Conservation (phyloP, 352 stramenopile genomes). For the Phytophthora pisi region DNA sequence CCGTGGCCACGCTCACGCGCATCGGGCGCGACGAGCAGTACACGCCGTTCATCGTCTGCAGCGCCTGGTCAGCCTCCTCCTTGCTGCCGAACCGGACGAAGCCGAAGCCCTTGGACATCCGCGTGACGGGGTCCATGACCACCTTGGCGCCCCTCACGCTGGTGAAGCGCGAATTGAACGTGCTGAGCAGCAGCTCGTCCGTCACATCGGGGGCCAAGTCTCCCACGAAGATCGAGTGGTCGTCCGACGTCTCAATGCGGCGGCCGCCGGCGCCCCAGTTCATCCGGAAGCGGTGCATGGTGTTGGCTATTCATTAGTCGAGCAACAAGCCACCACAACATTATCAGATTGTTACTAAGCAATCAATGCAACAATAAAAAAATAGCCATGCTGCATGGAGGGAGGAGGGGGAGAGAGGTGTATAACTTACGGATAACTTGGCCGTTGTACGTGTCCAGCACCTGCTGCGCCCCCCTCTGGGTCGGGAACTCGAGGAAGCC, state of each 20-base stretch:
- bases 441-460: slow-evolving; percentile 88
- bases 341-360: slow-evolving; percentile 14
- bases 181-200: slow-evolving; percentile 85
- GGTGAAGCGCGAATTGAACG: slow-evolving; percentile 80
- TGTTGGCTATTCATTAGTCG: slow-evolving; percentile 67
- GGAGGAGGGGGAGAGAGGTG: background rate
- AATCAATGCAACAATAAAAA: background rate
- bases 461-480: slow-evolving; percentile 78
- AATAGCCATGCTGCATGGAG: too few species aligned
- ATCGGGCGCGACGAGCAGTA: slow-evolving; percentile 89
- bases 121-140: slow-evolving; percentile 88
- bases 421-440: slow-evolving; percentile 81
- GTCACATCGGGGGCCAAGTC: slow-evolving; percentile 91
- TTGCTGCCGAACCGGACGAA: slow-evolving; percentile 92
- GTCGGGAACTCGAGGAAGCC: slow-evolving; percentile 92
- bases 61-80: slow-evolving; percentile 85
- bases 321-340: background rate
- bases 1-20: slow-evolving; percentile 90
- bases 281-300: slow-evolving; percentile 89
- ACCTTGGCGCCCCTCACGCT: slow-evolving; percentile 90
- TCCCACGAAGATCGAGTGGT: slow-evolving; percentile 93
- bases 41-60: slow-evolving; percentile 92
- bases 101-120: slow-evolving; percentile 92
- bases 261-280: slow-evolving; percentile 91
- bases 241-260: slow-evolving; percentile 80